Conservation (phyloP, 2,329 filamentous ascomycete species). For the Hypoxylon sp. region DNA sequence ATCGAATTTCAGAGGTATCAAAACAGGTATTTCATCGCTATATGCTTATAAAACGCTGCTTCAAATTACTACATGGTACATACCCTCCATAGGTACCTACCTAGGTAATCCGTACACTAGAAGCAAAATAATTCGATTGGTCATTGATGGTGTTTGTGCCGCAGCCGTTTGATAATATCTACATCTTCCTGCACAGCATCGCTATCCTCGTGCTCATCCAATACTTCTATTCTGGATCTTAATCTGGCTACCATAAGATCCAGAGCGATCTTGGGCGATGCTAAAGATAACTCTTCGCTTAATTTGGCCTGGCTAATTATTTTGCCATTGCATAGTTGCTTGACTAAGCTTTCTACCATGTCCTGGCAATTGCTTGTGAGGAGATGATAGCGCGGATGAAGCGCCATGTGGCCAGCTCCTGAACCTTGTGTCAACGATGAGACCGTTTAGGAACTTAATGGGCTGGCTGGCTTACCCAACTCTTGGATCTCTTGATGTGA, state of each 20-base stretch:
- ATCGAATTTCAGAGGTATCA: too few relatives aligned
- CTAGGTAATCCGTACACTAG: background rate
- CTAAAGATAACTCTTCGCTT: constrained; percentile 43
- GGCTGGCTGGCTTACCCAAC: constrained; percentile 38
- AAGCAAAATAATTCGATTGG: too few relatives aligned
- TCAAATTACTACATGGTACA: too few relatives aligned
- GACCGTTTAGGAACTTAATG: background rate
- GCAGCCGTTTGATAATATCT: constrained; percentile 36
- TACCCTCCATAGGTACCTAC: background rate
- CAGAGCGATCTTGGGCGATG: constrained; percentile 44
- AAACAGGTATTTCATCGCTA: too few relatives aligned
- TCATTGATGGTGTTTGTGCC: constrained; percentile 43
- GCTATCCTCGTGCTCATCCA: constrained; percentile 36
- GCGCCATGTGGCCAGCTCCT: constrained; percentile 42
- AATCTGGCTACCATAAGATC: constrained; percentile 45
- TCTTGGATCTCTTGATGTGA: constrained; percentile 44
- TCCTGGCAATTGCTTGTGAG: constrained; percentile 47
- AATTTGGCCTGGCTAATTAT: constrained; percentile 46
- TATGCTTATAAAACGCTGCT: too few relatives aligned
- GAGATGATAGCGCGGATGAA: constrained; percentile 46
- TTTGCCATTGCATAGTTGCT: constrained; percentile 44
- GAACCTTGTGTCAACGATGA: background rate
- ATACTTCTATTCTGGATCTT: constrained; percentile 38
- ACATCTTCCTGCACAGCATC: constrained; percentile 37
- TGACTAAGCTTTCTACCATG: constrained; percentile 45